Base-by-base conservation (phyloP, 805 yeast genomes). In the Dipodascopsis uninucleata region DNA sequence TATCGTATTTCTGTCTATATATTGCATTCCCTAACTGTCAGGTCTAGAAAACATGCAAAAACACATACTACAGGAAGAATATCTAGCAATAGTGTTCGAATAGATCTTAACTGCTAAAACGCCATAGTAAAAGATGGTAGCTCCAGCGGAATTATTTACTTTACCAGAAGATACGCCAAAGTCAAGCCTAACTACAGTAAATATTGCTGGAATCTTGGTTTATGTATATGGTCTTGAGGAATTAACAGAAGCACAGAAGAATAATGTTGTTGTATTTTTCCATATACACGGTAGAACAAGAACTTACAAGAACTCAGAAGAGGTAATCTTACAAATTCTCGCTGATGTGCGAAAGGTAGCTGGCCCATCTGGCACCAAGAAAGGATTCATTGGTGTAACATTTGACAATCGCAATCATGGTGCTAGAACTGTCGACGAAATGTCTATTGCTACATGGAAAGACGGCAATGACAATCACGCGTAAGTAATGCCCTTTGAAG, bases 351-450 rank as follows among this genome's bases (percentile, higher is more conserved):
- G 33, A 31, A 31, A 41, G 26, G n/a, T n/a, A n/a, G 43, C 32
- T 28, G 38, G 37, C n/a, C 32, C 37, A 7, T 41, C 51, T 23
- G 45, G 16, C 57, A n/a, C n/a, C n/a, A 25, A 9, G 20, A 34
- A 41, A 18, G 55, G 61, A 2, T 53, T 74, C 42, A 66, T 78
- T 28, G 72, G 73, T 35, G 75, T 75, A 8, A 66, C 76, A 0
- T 75, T 74, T 50, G 84, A 79, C 55, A 57, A 64, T 47, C 67
- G 80, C 28, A 78, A 79, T 58, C 84, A 79, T 55, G 83, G 85
- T 2, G 63, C 62, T 18, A 63, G 84, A 28, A 40, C 55, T 7
- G 59, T 74, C n/a, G n/a, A n/a, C n/a, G n/a, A n/a, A n/a, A n/a
- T n/a, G n/a, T n/a, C n/a, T n/a, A n/a, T n/a, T n/a, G n/a, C n/a